A percentile compares a stretch with the other conserved stretches of the same genome.
These are phyloP conservation scores for Vinca minor DNA, from an alignment of 257 asterid genomes.

Conservation along the genomic window DNA sequence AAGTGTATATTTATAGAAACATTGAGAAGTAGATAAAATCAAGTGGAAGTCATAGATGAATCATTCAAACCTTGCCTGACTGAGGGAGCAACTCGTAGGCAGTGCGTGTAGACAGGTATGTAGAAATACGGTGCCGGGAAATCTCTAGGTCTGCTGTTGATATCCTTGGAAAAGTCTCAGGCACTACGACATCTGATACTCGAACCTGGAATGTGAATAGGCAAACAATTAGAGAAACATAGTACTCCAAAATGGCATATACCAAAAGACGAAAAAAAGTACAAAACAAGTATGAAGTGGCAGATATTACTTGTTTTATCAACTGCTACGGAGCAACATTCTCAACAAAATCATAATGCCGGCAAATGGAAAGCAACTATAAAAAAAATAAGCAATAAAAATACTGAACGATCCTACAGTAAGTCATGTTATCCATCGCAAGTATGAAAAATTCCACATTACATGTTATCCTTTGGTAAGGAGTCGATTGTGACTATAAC, in stretches of 20 bases:
- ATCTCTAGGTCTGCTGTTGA: constrained; percentile 68
- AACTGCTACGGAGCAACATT: background rate
- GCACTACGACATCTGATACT: constrained; percentile 52
- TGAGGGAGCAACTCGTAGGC: constrained; percentile 89
- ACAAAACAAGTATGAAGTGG: background rate
- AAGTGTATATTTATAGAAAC: background rate
- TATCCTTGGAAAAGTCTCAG: constrained; percentile 43
- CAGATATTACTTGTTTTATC: background rate
- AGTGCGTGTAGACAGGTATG: constrained; percentile 62
- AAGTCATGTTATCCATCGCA: background rate
- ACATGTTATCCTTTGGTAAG: background rate
- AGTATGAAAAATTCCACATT: background rate
- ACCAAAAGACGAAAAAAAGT: background rate
- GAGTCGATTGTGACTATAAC: background rate
- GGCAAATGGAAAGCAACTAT: background rate
- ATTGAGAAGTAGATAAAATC: constrained; percentile 4
- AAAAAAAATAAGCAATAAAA: background rate
- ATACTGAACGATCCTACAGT: background rate
- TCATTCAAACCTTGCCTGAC: constrained; percentile 73
- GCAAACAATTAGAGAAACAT: no score
- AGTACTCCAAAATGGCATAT: background rate
- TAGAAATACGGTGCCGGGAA: constrained; percentile 62
- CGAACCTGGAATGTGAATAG: constrained; percentile 42
- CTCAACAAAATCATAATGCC: background rate
- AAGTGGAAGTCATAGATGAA: constrained; percentile 12